These are phyloP conservation scores for Termitomyces eurrhizus DNA, from an alignment of 768 basidiomycete genomes.

Conservation along the genomic window DNA sequence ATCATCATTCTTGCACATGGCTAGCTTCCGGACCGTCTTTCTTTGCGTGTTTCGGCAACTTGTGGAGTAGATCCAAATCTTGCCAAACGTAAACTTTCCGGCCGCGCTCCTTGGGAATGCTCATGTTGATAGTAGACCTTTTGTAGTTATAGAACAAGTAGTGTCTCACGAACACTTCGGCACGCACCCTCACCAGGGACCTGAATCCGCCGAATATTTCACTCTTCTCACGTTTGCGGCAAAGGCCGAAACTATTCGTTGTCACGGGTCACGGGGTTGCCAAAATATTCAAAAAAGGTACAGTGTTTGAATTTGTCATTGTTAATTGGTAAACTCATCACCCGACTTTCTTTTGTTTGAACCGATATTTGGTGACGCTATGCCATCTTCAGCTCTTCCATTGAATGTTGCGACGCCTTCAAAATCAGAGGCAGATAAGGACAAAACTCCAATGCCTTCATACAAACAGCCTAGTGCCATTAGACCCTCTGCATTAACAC, in stretches of 20 bases:
- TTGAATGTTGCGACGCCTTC: slow-evolving; percentile 64
- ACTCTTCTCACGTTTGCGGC: too few relatives aligned
- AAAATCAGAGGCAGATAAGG: slow-evolving; percentile 41
- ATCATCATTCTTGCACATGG: neutral
- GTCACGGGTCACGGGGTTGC: too few relatives aligned
- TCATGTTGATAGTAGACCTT: too few relatives aligned
- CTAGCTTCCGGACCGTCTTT: neutral
- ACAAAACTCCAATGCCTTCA: slow-evolving; percentile 49
- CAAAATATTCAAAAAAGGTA: too few relatives aligned
- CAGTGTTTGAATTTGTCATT: neutral
- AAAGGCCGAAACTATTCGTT: too few relatives aligned
- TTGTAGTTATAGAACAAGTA: too few relatives aligned
- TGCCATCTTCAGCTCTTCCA: slow-evolving; percentile 58
- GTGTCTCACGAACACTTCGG: too few relatives aligned
- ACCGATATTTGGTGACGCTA: slow-evolving; percentile 9
- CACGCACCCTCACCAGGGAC: too few relatives aligned
- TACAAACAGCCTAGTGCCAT: slow-evolving; percentile 35
- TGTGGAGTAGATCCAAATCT: neutral
- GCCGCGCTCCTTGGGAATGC: neutral
- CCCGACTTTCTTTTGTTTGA: neutral
- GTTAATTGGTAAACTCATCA: neutral
- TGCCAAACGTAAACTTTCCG: neutral
- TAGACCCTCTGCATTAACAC: slow-evolving; percentile 37
- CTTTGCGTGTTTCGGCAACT: neutral
- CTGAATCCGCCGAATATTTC: too few relatives aligned